A percentile compares a stretch with the other conserved stretches of the same genome.
Evolutionary conservation across 192 early-diverging fungal genomes (phyloP).

Genomic region (Backusella westeae): DNA sequence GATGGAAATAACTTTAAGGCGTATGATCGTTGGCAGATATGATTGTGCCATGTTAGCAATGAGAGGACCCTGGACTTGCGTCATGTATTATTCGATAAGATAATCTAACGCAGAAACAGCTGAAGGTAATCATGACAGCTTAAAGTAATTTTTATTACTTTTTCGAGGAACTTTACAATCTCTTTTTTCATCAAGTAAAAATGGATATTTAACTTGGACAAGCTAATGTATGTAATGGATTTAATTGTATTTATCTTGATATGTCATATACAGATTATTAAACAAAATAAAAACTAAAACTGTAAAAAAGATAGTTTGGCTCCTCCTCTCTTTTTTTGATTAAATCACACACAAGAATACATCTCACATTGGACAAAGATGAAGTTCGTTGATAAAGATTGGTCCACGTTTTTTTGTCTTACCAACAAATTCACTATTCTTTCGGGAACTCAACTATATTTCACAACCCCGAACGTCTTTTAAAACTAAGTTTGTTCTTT

Average conservation of each 20-base stretch:
- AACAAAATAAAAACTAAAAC: background rate
- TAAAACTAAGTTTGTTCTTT: background rate
- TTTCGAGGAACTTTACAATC: background rate
- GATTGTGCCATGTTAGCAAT: background rate
- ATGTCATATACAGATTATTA: background rate
- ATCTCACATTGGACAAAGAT: slow-evolving; percentile 1
- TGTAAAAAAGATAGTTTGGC: background rate
- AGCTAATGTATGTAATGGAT: background rate
- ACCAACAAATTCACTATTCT: background rate
- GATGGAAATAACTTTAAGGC: no score
- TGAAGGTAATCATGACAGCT: background rate
- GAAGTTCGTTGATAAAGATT: background rate
- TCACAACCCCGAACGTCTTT: background rate
- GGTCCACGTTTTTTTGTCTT: slow-evolving; percentile 9
- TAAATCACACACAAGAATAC: background rate
- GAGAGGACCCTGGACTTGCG: background rate
- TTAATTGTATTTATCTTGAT: background rate
- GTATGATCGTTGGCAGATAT: background rate
- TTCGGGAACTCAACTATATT: background rate
- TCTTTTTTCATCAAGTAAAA: background rate
- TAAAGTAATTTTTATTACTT: background rate
- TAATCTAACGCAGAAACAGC: background rate
- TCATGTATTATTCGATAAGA: background rate
- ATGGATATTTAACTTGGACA: no score
- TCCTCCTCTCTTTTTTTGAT: background rate